A percentile compares a stretch with the other conserved stretches of the same genome.
phyloP scores from a whole-genome alignment of 2,329 filamentous ascomycete species.

The Fusarium poae region DNA sequence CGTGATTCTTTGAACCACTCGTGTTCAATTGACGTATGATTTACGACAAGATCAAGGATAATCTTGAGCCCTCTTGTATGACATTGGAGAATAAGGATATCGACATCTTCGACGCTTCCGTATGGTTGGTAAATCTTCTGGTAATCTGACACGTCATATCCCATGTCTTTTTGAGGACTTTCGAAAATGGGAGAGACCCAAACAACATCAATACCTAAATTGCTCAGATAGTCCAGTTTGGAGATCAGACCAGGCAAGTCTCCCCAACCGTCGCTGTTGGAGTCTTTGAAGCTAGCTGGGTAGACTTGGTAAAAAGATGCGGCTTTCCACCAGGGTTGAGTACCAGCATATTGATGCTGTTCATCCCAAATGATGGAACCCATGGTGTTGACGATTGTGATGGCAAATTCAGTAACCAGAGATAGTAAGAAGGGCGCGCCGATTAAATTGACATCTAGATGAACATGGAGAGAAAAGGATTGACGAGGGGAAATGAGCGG shows the following conservation, averaged over 20 bases:
- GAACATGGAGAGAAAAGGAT: too few species aligned
- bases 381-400: constrained; percentile 43
- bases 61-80: constrained; percentile 74
- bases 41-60: constrained; percentile 79
- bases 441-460: neutral
- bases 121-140: constrained; percentile 74
- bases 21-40: constrained; percentile 72
- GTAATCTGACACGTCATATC: constrained; percentile 80
- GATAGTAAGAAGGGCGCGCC: too few species aligned
- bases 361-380: constrained; percentile 52
- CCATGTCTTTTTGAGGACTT: constrained; percentile 76
- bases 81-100: constrained; percentile 70
- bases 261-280: constrained; percentile 72
- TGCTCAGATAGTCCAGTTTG: constrained; percentile 72
- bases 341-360: constrained; percentile 51
- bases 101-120: constrained; percentile 75
- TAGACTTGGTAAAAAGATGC: constrained; percentile 67
- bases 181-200: constrained; percentile 68
- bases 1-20: constrained; percentile 70
- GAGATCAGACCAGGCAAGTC: constrained; percentile 75
- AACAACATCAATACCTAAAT: constrained; percentile 72
- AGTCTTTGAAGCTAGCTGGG: constrained; percentile 70
- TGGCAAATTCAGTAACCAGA: rapidly evolving
- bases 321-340: constrained; percentile 61
- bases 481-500: constrained; percentile 17